Conservation (phyloP, 257 asterid genomes). For the Galeopsis tetrahit region DNA sequence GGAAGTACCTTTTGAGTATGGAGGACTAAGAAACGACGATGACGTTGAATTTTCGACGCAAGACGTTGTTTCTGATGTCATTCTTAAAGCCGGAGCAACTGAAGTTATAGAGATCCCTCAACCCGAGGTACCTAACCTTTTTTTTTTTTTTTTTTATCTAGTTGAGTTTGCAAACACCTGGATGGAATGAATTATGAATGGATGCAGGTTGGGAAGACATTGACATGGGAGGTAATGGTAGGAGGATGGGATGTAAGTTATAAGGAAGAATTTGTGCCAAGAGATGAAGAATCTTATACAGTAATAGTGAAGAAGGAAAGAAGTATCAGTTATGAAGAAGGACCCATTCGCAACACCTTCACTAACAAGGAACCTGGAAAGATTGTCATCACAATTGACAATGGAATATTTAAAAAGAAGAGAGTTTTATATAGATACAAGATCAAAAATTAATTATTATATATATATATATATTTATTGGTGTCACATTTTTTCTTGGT, state of each 20-base stretch:
- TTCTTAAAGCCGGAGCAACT: slow-evolving; percentile 50
- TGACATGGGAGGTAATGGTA: slow-evolving; percentile 62
- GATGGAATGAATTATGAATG: neutral
- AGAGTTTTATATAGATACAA: slow-evolving; percentile 53
- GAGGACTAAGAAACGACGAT: slow-evolving; percentile 56
- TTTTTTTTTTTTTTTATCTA: too few species aligned
- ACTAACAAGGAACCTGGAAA: slow-evolving; percentile 56
- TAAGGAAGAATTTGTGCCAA: slow-evolving; percentile 66
- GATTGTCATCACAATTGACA: slow-evolving; percentile 56
- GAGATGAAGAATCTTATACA: slow-evolving; percentile 53
- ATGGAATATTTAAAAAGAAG: slow-evolving; percentile 57
- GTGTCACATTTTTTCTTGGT: too few species aligned
- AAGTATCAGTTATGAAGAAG: slow-evolving; percentile 54
- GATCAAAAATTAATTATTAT: slow-evolving; percentile 20
- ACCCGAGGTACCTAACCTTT: slow-evolving; percentile 43
- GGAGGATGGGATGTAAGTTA: slow-evolving; percentile 70
- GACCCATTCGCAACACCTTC: slow-evolving; percentile 53
- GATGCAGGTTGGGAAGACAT: slow-evolving; percentile 44
- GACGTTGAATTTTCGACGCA: slow-evolving; percentile 56
- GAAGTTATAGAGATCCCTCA: slow-evolving; percentile 56
- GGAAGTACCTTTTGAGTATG: slow-evolving; percentile 54
- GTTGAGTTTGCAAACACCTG: too few species aligned
- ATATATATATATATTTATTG: neutral
- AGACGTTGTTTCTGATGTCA: slow-evolving; percentile 49
- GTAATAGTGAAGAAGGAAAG: slow-evolving; percentile 52